Evolutionary conservation across 495 filamentous ascomycete genomes (phyloP).

Genomic region (Pseudomonodictys pantanalensis): DNA sequence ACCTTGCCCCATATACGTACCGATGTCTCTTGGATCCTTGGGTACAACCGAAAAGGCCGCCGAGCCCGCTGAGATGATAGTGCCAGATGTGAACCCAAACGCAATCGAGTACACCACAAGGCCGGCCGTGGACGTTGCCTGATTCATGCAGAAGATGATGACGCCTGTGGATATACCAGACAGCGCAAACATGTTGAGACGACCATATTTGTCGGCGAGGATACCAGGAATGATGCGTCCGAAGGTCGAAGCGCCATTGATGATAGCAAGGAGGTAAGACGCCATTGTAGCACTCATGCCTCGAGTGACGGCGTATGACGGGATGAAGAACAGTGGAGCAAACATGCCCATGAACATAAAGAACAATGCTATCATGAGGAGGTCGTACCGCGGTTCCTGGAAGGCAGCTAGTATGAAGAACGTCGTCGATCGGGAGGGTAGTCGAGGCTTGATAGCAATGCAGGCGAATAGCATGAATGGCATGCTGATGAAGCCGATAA

Average conservation of each 20-base stretch:
- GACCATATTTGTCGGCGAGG: slow-evolving; percentile 54
- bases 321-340: slow-evolving; percentile 57
- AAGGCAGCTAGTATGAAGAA: slow-evolving; percentile 25
- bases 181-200: slow-evolving; percentile 47
- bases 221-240: slow-evolving; percentile 57
- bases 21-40: slow-evolving; percentile 45
- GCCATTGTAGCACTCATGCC: slow-evolving; percentile 50
- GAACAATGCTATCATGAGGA: slow-evolving; percentile 44
- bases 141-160: slow-evolving; percentile 46
- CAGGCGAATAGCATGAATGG: slow-evolving; percentile 41
- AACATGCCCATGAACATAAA: slow-evolving; percentile 54
- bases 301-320: slow-evolving; percentile 49
- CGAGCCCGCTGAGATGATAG: slow-evolving; percentile 48
- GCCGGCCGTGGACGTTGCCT: slow-evolving; percentile 38
- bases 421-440: slow-evolving; percentile 31
- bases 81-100: slow-evolving; percentile 46
- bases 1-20: slow-evolving; percentile 53
- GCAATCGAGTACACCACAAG: slow-evolving; percentile 44
- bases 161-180: slow-evolving; percentile 40
- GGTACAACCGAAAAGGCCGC: slow-evolving; percentile 45
- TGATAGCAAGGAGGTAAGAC: slow-evolving; percentile 34
- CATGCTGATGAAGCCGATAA: slow-evolving; percentile 56
- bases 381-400: slow-evolving; percentile 33
- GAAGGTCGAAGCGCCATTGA: slow-evolving; percentile 48
- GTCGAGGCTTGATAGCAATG: slow-evolving; percentile 37